These are phyloP conservation scores for Waltiozyma sp. DNA, from an alignment of 1,139 yeast genomes.

Conservation along the genomic window DNA sequence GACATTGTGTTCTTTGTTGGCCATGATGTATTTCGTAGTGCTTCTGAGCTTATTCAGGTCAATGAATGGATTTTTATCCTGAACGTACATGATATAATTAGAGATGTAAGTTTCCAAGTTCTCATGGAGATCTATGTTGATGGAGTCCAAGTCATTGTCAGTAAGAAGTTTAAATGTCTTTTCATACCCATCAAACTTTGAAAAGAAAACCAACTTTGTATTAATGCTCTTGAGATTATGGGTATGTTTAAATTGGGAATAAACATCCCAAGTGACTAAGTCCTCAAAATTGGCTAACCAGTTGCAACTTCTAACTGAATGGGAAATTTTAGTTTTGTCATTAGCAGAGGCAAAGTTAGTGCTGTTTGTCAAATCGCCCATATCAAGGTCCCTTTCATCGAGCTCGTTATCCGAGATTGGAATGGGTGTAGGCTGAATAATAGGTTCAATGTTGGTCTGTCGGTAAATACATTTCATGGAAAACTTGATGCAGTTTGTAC, in stretches of 20 bases:
- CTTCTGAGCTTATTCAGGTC: constrained; percentile 3
- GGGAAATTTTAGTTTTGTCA: constrained; percentile 8
- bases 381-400: constrained; percentile 1
- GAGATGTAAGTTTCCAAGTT: constrained; percentile 6
- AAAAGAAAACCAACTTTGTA: constrained; percentile 4
- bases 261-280: constrained; percentile 27
- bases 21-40: constrained; percentile 7
- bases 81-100: constrained; percentile 9
- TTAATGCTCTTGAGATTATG: constrained; percentile 8
- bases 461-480: constrained; percentile 11
- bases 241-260: constrained; percentile 1
- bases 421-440: neutral
- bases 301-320: constrained; percentile 7
- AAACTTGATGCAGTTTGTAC: constrained; percentile 33
- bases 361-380: constrained; percentile 5
- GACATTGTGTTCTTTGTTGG: constrained; percentile 1
- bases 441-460: constrained; percentile 1
- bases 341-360: constrained; percentile 2
- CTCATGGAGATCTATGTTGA: constrained; percentile 5
- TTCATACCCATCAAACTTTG: constrained; percentile 6
- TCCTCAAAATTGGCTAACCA: constrained; percentile 36
- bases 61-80: constrained; percentile 14
- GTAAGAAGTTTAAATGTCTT: constrained; percentile 3
- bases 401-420: neutral
- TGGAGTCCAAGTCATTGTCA: constrained; percentile 1